phyloP scores from a whole-genome alignment of 441 rosid genomes.

The Pelargonium hybrid region DNA sequence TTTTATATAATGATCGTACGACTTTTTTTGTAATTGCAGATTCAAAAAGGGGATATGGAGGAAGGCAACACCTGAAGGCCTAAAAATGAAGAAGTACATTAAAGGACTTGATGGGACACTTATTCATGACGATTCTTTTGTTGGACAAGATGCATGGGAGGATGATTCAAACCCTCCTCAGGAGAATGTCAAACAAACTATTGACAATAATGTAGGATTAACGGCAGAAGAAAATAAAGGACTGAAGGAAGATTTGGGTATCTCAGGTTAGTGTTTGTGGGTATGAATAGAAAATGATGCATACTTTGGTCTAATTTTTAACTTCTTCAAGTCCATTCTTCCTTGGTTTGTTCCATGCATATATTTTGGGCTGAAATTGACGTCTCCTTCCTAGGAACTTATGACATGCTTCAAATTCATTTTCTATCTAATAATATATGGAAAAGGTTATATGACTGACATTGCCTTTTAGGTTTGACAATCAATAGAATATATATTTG shows the following conservation, averaged over 20 bases:
- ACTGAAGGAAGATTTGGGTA: conserved; percentile 51
- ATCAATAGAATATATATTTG: too few species aligned
- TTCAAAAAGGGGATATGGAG: conserved; percentile 83
- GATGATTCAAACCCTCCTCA: conserved; percentile 49
- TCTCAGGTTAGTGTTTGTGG: conserved; percentile 38
- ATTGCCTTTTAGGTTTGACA: too few species aligned
- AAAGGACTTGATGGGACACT: conserved; percentile 73
- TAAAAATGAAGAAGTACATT: conserved; percentile 73
- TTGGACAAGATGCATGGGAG: conserved; percentile 91
- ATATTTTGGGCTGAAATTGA: background rate
- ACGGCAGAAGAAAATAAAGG: conserved; percentile 55
- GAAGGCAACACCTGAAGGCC: conserved; percentile 74
- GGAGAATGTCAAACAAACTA: conserved; percentile 44
- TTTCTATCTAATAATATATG: too few species aligned
- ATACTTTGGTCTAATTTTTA: background rate
- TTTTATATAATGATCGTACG: background rate
- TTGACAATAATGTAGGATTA: conserved; percentile 42
- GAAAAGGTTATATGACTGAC: too few species aligned
- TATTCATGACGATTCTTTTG: conserved; percentile 65
- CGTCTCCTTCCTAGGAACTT: too few species aligned
- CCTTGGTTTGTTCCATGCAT: background rate
- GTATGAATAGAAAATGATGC: background rate
- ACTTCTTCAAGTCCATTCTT: background rate
- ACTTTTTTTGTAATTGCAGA: conserved; percentile 30
- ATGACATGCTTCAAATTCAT: too few species aligned